A percentile compares a stretch with the other conserved stretches of the same genome.
Conservation (phyloP, 495 filamentous ascomycete species). For the Xylaria intraflava region DNA sequence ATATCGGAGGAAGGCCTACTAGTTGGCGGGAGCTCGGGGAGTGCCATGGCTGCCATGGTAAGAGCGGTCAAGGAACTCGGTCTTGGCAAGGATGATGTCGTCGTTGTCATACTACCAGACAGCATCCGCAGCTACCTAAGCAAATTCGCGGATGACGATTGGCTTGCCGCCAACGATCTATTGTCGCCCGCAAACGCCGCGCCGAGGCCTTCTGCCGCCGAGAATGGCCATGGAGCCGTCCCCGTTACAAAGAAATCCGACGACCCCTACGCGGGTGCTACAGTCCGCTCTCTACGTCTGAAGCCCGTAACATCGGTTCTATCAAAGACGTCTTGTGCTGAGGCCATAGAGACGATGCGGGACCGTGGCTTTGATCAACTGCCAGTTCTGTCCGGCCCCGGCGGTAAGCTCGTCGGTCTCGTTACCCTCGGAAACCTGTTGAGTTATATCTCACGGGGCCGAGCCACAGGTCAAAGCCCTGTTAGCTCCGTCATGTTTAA, state of each 20-base stretch:
- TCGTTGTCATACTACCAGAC: slow-evolving; percentile 89
- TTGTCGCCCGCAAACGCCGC: slow-evolving; percentile 44
- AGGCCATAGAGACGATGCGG: slow-evolving; percentile 93
- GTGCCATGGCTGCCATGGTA: slow-evolving; percentile 80
- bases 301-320: slow-evolving; percentile 87
- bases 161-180: slow-evolving; percentile 92
- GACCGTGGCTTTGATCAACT: slow-evolving; percentile 96
- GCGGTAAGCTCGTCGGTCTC: slow-evolving; percentile 72
- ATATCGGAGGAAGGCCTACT: slow-evolving; percentile 94
- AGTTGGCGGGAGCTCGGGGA: slow-evolving; percentile 91
- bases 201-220: slow-evolving; percentile 35
- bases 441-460: slow-evolving; percentile 74
- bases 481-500: slow-evolving; percentile 95
- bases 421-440: slow-evolving; percentile 94
- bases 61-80: slow-evolving; percentile 68
- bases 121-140: slow-evolving; percentile 97
- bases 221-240: slow-evolving; percentile 33
- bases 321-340: slow-evolving; percentile 59
- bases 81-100: slow-evolving; percentile 67
- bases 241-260: slow-evolving; percentile 28
- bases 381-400: slow-evolving; percentile 68
- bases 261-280: slow-evolving; percentile 64
- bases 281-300: slow-evolving; percentile 71
- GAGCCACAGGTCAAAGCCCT: slow-evolving; percentile 61
- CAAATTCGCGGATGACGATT: slow-evolving; percentile 98